These are phyloP conservation scores for Tetrapisispora nanseiensis DNA, from an alignment of 805 yeast genomes.

Conservation along the genomic window DNA sequence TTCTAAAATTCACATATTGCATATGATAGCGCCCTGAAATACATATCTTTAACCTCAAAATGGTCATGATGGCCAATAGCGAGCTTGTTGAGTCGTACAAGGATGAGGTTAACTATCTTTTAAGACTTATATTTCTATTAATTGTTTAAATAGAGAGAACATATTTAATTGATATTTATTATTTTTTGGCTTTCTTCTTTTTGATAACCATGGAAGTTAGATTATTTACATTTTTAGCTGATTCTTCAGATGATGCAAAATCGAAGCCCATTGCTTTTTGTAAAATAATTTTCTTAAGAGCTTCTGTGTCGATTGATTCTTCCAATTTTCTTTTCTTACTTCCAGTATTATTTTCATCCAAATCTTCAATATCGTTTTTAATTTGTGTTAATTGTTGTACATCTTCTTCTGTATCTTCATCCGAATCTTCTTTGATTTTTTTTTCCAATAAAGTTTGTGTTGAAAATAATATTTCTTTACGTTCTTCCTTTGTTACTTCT, in stretches of 20 bases:
- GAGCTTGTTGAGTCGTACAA: too few relatives aligned
- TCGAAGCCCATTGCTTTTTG: constrained; percentile 13
- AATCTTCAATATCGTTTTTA: constrained; percentile 45
- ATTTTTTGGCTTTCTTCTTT: constrained; percentile 22
- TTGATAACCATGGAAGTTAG: constrained; percentile 55
- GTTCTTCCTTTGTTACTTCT: constrained; percentile 26
- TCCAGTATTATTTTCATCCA: constrained; percentile 34
- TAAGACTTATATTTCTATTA: background rate
- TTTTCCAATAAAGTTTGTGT: constrained; percentile 35
- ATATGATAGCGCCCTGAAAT: too few relatives aligned
- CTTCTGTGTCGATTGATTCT: background rate
- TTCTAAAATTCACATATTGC: too few relatives aligned
- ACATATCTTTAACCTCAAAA: too few relatives aligned
- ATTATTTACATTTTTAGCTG: constrained; percentile 40
- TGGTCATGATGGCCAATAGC: too few relatives aligned
- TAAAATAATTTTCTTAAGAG: constrained; percentile 45
- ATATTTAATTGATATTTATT: background rate
- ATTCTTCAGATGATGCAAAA: constrained; percentile 1
- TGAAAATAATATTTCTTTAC: constrained; percentile 41
- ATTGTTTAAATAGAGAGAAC: background rate
- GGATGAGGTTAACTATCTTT: too few relatives aligned
- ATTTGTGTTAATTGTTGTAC: constrained; percentile 45
- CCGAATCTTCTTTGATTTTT: constrained; percentile 25
- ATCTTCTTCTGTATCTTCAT: constrained; percentile 30
- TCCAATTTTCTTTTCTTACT: constrained; percentile 25